A percentile compares a stretch with the other conserved stretches of the same genome.
Conservation (phyloP, 768 basidiomycete species). For the Guyanaporus albipodus region DNA sequence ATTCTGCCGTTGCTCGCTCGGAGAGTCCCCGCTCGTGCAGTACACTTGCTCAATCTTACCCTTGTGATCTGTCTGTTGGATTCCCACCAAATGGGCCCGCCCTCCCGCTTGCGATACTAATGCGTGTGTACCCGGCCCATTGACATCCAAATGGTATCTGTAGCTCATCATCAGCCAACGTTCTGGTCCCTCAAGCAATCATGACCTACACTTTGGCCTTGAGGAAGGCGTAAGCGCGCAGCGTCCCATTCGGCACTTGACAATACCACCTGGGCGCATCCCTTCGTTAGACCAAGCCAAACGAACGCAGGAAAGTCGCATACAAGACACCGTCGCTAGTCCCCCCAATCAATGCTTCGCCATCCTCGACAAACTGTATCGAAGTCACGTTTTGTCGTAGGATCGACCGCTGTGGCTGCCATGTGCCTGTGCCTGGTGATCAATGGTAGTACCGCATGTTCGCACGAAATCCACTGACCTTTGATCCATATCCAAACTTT, state of each 20-base stretch:
- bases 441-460: neutral
- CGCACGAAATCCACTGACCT: conserved; percentile 36
- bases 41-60: conserved; percentile 54
- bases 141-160: conserved; percentile 55
- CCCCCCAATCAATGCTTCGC: conserved; percentile 61
- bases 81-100: conserved; percentile 46
- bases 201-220: conserved; percentile 52
- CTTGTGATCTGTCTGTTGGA: conserved; percentile 46
- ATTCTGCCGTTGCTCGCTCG: conserved; percentile 28
- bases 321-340: conserved; percentile 69
- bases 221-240: conserved; percentile 57
- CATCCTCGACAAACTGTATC: conserved; percentile 60
- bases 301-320: conserved; percentile 16
- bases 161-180: conserved; percentile 9
- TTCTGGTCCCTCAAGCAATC: neutral
- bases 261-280: conserved; percentile 54
- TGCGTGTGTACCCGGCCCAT: conserved; percentile 44
- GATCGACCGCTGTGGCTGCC: conserved; percentile 64
- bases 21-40: conserved; percentile 35
- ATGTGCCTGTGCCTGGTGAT: conserved; percentile 42
- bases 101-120: conserved; percentile 52
- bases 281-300: conserved; percentile 8
- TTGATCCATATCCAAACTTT: conserved; percentile 62
- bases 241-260: conserved; percentile 61
- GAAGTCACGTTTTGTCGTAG: conserved; percentile 60